Evolutionary conservation across 2,329 filamentous ascomycete species (phyloP).

Genomic region (Fusarium clavum): DNA sequence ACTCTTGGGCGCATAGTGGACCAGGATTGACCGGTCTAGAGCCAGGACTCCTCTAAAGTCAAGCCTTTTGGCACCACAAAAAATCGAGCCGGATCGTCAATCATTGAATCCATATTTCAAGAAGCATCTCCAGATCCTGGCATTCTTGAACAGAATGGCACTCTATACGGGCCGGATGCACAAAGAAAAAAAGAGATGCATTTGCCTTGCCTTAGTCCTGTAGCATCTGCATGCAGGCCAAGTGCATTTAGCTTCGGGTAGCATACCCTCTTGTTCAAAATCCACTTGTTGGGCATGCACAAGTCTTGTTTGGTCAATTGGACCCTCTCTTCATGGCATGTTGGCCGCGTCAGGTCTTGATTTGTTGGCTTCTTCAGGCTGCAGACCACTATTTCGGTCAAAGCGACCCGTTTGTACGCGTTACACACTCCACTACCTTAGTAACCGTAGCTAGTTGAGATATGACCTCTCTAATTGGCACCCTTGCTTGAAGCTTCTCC

Average conservation of each 20-base stretch:
- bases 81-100: constrained; percentile 8
- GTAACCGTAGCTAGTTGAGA: constrained; percentile 21
- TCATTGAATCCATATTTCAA: constrained; percentile 4
- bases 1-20: constrained; percentile 20
- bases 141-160: not conserved
- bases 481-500: constrained; percentile 18
- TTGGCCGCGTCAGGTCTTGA: constrained; percentile 29
- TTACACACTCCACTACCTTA: constrained; percentile 18
- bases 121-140: constrained; percentile 1
- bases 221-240: constrained; percentile 26
- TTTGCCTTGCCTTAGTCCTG: constrained; percentile 15
- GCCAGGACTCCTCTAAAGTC: not conserved
- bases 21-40: not conserved
- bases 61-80: constrained; percentile 28
- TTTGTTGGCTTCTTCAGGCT: constrained; percentile 29
- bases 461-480: constrained; percentile 21
- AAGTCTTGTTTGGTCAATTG: constrained; percentile 16
- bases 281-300: constrained; percentile 32
- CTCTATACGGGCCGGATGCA: constrained; percentile 11
- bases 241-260: constrained; percentile 22
- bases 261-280: constrained; percentile 22
- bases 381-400: constrained; percentile 25
- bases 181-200: constrained; percentile 9
- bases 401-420: constrained; percentile 16
- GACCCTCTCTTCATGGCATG: constrained; percentile 18